Percentiles rank a stretch among this genome's conserved stretches.
phyloP scores from a whole-genome alignment of 2,329 filamentous ascomycete species.

The Septoria petroselini region DNA sequence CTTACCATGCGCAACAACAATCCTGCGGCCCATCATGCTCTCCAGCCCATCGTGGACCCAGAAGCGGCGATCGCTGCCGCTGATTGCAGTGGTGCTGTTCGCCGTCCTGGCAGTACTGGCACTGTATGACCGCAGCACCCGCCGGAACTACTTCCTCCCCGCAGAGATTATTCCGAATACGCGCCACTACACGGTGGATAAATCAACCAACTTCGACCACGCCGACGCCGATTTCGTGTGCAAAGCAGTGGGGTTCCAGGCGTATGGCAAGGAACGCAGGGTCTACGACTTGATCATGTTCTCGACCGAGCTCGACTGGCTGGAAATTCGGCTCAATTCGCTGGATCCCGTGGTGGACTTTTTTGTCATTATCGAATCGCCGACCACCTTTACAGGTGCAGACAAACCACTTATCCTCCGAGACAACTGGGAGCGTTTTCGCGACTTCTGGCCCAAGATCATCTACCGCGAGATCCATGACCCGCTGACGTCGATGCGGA shows the following conservation, averaged over 20 bases:
- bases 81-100: constrained; percentile 3
- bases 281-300: constrained; percentile 62
- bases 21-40: not conserved
- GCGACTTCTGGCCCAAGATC: constrained; percentile 57
- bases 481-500: constrained; percentile 40
- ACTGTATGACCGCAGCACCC: constrained; percentile 2
- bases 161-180: constrained; percentile 4
- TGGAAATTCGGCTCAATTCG: constrained; percentile 61
- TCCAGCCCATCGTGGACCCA: constrained; percentile 3
- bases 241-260: constrained; percentile 7
- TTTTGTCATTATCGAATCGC: constrained; percentile 61
- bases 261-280: constrained; percentile 39
- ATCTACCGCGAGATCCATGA: constrained; percentile 55
- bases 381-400: constrained; percentile 56
- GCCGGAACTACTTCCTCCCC: constrained; percentile 6
- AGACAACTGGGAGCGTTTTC: constrained; percentile 53
- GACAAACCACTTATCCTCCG: constrained; percentile 55
- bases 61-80: constrained; percentile 2
- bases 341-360: constrained; percentile 60
- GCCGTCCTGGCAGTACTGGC: not conserved
- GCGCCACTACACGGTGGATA: constrained; percentile 6
- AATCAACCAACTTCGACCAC: not conserved
- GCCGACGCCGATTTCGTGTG: constrained; percentile 14
- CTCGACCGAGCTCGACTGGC: constrained; percentile 62
- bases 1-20: not conserved